Base-by-base conservation (phyloP, 2,329 filamentous ascomycete genomes). In the Apiospora sp. region DNA sequence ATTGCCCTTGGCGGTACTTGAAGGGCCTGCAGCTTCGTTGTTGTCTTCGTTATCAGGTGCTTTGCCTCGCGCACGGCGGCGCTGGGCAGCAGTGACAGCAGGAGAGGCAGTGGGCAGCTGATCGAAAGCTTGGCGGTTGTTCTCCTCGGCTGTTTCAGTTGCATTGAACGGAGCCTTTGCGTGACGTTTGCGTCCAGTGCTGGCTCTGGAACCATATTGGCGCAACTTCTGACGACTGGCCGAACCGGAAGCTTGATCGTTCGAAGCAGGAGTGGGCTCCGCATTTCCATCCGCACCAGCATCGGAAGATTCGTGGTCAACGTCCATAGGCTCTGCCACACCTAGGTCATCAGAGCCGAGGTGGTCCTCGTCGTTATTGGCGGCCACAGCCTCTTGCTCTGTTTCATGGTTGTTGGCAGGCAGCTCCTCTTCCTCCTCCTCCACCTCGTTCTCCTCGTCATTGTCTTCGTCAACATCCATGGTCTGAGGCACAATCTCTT, bases 131-230 rank as follows among this genome's bases (percentile, higher is more conserved):
- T 76, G 69, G n/a, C 67, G 43, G 24, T 73, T 70, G 13, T 49
- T 73, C 10, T 75, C 70, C 24, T 68, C 41, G 22, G 54, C 37
- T 6, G 51, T 68, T 37, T 61, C 61, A 24, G 71, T 72, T 34
- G 74, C 74, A n/a, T 74, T 77, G 69, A 78, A 80, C 34, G 77
- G 73, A 3, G 73, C 72, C 51, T 80, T 80, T 5, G 70, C 76
- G 12, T 77, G 64, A 49, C 79, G 78, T 46, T 78, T 81, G 68
- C 76, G 76, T 49, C 75, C 71, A 12, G 75, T 78, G 54, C 72
- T 73, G 14, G 74, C 41, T 67, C 73, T 78, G 10, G 72, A 68
- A 3, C 70, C 76, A 72, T 54, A 77, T 48, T 48, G 77, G 74
- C 72, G 22, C 58, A 19, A 12, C 7, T 34, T 34, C 4, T 12